phyloP scores from a whole-genome alignment of 345 rosid species.

The Physaria fendleri region DNA sequence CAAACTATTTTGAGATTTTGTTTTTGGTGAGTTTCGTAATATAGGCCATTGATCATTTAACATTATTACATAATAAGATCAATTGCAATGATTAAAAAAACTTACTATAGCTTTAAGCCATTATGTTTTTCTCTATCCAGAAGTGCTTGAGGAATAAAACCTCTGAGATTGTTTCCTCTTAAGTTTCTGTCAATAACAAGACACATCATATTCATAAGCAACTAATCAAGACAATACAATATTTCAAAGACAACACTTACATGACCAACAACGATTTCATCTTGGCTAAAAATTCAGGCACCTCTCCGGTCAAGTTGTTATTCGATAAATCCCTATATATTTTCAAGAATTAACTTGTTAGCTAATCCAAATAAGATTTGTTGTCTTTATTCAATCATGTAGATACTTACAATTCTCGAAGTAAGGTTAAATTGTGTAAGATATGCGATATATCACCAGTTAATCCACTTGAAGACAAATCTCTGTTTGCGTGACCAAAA shows the following conservation, averaged over 20 bases:
- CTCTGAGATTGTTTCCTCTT: no score
- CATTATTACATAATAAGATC: no score
- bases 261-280: not conserved
- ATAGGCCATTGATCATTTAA: no score
- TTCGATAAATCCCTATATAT: not conserved
- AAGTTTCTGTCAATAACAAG: no score
- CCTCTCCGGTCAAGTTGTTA: not conserved
- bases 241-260: not conserved
- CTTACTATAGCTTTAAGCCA: no score
- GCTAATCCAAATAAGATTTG: not conserved
- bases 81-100: no score
- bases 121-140: constrained; percentile 22
- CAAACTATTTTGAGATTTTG: no score
- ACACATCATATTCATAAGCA: no score
- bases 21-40: no score
- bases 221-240: no score
- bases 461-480: not conserved
- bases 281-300: not conserved
- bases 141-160: not conserved
- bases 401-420: not conserved
- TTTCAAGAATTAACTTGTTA: not conserved
- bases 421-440: not conserved
- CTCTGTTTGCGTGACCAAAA: not conserved
- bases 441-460: not conserved
- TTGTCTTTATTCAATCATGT: not conserved